Evolutionary conservation across 805 yeast genomes (phyloP).

Genomic region (Candida multigemmis): DNA sequence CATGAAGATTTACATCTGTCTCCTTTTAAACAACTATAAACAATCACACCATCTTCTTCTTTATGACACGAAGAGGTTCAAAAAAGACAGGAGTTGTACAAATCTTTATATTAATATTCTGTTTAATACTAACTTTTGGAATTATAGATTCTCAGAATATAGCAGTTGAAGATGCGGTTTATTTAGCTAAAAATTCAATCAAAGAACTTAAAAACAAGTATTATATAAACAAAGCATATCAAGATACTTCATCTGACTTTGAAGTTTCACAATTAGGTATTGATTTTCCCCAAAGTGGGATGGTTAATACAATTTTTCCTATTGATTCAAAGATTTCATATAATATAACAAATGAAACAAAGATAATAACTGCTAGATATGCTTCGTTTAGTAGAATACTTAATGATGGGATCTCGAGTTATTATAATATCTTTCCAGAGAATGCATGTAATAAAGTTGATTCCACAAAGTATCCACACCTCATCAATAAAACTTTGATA

Average conservation of each 20-base stretch:
- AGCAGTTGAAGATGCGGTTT: constrained; percentile 15
- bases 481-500: constrained; percentile 19
- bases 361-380: constrained; percentile 22
- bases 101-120: too few relatives aligned
- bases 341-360: constrained; percentile 12
- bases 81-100: too few relatives aligned
- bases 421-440: constrained; percentile 16
- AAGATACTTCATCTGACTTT: background rate
- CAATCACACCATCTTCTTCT: too few relatives aligned
- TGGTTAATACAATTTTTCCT: constrained; percentile 33
- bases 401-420: constrained; percentile 11
- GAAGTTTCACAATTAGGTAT: constrained; percentile 6
- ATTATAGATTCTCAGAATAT: too few relatives aligned
- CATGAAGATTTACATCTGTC: background rate
- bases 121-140: too few relatives aligned
- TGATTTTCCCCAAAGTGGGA: constrained; percentile 23
- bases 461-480: constrained; percentile 6
- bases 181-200: constrained; percentile 14
- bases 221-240: constrained; percentile 2
- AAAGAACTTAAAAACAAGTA: constrained; percentile 12
- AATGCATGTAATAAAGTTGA: constrained; percentile 18
- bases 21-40: too few relatives aligned
- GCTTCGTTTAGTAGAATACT: constrained; percentile 34
- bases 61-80: too few relatives aligned
- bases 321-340: constrained; percentile 25